Conservation (phyloP, 768 basidiomycete species). For the Pholiota microspora region DNA sequence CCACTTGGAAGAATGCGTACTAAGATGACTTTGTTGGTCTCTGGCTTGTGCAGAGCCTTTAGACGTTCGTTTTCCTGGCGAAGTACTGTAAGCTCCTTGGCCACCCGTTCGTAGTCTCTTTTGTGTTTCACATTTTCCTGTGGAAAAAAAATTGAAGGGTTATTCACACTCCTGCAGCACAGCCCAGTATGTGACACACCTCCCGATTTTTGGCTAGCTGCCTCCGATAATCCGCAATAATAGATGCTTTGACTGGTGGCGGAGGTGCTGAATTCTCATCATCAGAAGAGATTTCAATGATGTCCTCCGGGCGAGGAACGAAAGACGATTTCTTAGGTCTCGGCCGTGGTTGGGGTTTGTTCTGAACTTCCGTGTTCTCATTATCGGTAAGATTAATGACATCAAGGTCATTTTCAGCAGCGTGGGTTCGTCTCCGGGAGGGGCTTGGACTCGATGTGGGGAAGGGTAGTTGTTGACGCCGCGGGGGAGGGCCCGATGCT, state of each 20-base stretch:
- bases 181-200: conserved; percentile 26
- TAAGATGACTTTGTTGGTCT: conserved; percentile 29
- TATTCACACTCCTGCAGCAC: neutral
- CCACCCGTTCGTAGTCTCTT: conserved; percentile 25
- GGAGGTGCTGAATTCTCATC: conserved; percentile 35
- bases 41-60: conserved; percentile 18
- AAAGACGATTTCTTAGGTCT: conserved; percentile 10
- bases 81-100: conserved; percentile 14
- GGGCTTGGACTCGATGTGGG: conserved; percentile 14
- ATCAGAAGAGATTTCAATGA: conserved; percentile 60
- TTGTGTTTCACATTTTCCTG: conserved; percentile 34
- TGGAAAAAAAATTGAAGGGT: neutral
- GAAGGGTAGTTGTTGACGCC: conserved; percentile 16
- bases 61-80: conserved; percentile 28
- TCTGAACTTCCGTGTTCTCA: conserved; percentile 14
- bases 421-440: conserved; percentile 5
- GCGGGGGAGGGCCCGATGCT: conserved; percentile 17
- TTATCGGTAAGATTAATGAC: conserved; percentile 31
- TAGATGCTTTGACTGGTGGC: conserved; percentile 9
- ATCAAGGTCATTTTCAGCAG: conserved; percentile 3
- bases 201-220: conserved; percentile 43
- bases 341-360: conserved; percentile 17
- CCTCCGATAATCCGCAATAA: conserved; percentile 32
- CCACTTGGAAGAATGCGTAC: conserved; percentile 21
- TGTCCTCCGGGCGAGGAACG: conserved; percentile 25